Evolutionary conservation across 768 basidiomycete species (phyloP).

Genomic region (Boletus insuetus): DNA sequence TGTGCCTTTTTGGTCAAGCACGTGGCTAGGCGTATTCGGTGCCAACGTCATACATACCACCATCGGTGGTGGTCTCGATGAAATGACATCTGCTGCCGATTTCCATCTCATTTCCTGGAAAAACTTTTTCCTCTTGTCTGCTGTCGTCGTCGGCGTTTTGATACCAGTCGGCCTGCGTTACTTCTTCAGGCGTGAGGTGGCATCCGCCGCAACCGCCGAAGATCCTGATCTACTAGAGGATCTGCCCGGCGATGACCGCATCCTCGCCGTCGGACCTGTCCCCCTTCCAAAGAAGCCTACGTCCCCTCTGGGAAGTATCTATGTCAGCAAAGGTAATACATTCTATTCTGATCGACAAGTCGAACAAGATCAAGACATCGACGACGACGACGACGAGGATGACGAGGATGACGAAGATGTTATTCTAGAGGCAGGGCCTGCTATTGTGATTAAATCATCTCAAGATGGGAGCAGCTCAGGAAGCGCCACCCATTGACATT

Average conservation of each 20-base stretch:
- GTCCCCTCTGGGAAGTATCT: constrained; percentile 27
- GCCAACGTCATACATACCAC: constrained; percentile 93
- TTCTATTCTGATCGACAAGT: constrained; percentile 42
- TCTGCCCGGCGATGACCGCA: constrained; percentile 39
- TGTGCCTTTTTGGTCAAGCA: constrained; percentile 85
- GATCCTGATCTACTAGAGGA: constrained; percentile 34
- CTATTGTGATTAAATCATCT: constrained; percentile 42
- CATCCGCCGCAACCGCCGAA: constrained; percentile 36
- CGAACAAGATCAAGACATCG: constrained; percentile 59
- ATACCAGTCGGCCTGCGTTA: constrained; percentile 89
- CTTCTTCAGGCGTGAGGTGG: constrained; percentile 69
- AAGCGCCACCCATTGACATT: constrained; percentile 18
- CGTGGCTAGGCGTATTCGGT: constrained; percentile 87
- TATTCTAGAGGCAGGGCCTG: constrained; percentile 73
- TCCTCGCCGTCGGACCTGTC: constrained; percentile 58
- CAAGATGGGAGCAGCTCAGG: constrained; percentile 24
- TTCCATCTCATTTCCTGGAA: constrained; percentile 92
- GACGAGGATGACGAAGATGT: constrained; percentile 53
- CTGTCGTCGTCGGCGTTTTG: constrained; percentile 87
- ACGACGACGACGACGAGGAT: constrained; percentile 57
- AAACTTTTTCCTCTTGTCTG: constrained; percentile 83
- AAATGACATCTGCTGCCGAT: constrained; percentile 92
- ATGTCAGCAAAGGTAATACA: constrained; percentile 37
- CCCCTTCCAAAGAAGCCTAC: constrained; percentile 42
- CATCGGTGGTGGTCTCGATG: constrained; percentile 88